Percentiles rank a stretch among this genome's conserved stretches.
These are phyloP conservation scores for Draba incana DNA, from an alignment of 345 rosid species.

Conservation along the genomic window DNA sequence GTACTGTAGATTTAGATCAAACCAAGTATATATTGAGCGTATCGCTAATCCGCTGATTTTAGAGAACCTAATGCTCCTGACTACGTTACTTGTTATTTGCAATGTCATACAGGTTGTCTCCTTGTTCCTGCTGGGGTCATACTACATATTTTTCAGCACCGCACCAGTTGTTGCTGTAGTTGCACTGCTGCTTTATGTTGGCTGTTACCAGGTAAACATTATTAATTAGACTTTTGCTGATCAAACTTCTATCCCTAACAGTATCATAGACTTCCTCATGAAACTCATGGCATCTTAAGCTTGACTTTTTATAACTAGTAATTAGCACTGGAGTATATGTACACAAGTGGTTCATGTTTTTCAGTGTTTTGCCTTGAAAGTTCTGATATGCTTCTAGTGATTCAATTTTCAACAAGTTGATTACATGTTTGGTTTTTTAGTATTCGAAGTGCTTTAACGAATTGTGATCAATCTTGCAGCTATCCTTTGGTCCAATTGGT, in stretches of 20 bases:
- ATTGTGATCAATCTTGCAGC: conserved; percentile 53
- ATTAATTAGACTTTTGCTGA: conserved; percentile 20
- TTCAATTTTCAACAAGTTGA: neutral
- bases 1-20: conserved; percentile 3
- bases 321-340: conserved; percentile 2
- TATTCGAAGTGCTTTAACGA: conserved; percentile 6
- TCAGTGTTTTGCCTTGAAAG: conserved; percentile 1
- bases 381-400: conserved; percentile 18
- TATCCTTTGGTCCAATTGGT: conserved; percentile 96
- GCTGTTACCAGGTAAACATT: conserved; percentile 90
- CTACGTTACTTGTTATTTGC: conserved; percentile 14
- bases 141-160: conserved; percentile 75
- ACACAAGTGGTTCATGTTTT: neutral
- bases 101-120: conserved; percentile 64
- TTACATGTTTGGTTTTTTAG: conserved; percentile 3
- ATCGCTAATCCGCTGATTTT: neutral
- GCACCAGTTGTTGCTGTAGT: conserved; percentile 69
- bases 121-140: conserved; percentile 86
- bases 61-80: conserved; percentile 7
- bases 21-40: neutral
- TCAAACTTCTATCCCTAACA: conserved; percentile 1
- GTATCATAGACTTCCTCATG: conserved; percentile 11
- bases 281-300: conserved; percentile 12
- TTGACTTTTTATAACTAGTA: neutral
- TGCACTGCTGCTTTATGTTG: conserved; percentile 85